Conservation (phyloP, 1,284 basidiomycete species). For the Microbotryum saponariae region DNA sequence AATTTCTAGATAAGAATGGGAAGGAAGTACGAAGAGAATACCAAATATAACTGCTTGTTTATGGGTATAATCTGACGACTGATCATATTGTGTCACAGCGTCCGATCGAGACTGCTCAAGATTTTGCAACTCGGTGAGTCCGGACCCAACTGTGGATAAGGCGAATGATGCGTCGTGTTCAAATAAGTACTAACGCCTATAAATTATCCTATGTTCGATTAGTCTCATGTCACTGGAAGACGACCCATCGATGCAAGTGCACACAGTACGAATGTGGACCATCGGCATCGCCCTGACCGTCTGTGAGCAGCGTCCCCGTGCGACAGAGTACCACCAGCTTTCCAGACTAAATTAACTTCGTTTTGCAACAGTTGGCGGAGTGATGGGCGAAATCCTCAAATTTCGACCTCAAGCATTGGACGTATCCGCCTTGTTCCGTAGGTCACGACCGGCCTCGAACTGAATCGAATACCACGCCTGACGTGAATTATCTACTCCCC, state of each 20-base stretch:
- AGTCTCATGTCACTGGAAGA: conserved; percentile 8
- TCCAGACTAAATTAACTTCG: no score
- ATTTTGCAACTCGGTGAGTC: conserved; percentile 3
- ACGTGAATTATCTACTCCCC: no score
- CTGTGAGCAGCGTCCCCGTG: no score
- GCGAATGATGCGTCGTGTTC: no score
- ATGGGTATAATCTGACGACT: no score
- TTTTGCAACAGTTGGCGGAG: neutral
- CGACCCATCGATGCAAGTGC: neutral
- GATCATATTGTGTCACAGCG: neutral
- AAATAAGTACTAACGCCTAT: neutral
- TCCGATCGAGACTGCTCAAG: conserved; percentile 5
- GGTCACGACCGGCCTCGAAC: no score
- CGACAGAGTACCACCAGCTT: no score
- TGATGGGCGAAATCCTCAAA: conserved; percentile 6
- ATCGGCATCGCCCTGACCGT: conserved; percentile 1
- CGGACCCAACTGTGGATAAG: no score
- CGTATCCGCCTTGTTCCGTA: conserved; percentile 6
- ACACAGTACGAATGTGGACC: conserved; percentile 7
- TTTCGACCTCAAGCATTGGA: conserved; percentile 8
- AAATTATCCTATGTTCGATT: neutral
- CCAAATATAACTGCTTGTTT: no score
- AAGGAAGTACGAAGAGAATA: no score
- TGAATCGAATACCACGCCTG: no score
- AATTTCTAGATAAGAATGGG: no score